Conservation (phyloP, 257 asterid genomes). For the Solanum bulbocastanum region DNA sequence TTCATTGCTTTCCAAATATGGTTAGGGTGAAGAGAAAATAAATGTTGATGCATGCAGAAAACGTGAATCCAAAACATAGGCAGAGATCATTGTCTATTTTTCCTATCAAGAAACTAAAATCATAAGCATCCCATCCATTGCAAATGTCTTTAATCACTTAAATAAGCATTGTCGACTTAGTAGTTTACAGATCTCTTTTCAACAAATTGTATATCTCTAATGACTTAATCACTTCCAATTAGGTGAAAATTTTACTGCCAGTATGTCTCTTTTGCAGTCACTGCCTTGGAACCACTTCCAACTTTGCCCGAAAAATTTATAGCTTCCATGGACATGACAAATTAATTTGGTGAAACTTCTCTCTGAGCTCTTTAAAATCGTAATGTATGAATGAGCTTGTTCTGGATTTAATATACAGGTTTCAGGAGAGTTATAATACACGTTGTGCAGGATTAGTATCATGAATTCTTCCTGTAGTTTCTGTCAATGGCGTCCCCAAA, state of each 20-base stretch:
- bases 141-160: background rate
- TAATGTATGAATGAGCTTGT: background rate
- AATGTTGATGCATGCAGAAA: background rate
- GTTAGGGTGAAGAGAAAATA: background rate
- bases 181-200: background rate
- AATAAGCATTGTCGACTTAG: background rate
- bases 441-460: background rate
- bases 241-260: background rate
- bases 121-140: background rate
- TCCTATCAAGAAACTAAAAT: background rate
- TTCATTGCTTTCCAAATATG: background rate
- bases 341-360: background rate
- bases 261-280: background rate
- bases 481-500: background rate
- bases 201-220: background rate
- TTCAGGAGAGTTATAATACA: background rate
- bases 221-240: background rate
- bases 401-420: background rate
- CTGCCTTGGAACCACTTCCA: background rate
- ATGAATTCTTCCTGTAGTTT: background rate
- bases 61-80: background rate
- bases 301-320: background rate
- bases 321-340: background rate
- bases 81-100: background rate
- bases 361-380: background rate